These are phyloP conservation scores for Fusarium virguliforme DNA, from an alignment of 2,329 filamentous ascomycete species.

Conservation along the genomic window DNA sequence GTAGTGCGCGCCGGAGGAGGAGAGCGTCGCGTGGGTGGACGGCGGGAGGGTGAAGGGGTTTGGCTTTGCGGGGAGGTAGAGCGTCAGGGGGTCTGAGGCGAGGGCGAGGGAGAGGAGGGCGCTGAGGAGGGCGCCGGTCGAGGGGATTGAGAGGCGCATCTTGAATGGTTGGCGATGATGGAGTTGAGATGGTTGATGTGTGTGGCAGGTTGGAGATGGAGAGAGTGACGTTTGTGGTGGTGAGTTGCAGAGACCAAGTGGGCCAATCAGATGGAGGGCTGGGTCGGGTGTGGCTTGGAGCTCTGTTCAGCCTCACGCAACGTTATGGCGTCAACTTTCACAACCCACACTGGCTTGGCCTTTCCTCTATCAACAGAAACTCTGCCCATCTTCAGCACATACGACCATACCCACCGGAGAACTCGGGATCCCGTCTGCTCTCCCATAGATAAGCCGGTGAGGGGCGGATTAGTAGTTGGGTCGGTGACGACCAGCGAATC, in stretches of 20 bases:
- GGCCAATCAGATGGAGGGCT: conserved; percentile 41
- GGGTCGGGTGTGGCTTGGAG: conserved; percentile 39
- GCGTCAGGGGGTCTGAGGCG: conserved; percentile 56
- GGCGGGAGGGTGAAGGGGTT: conserved; percentile 73
- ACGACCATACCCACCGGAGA: no score
- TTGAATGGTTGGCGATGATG: conserved; percentile 16
- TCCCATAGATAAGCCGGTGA: no score
- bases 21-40: conserved; percentile 76
- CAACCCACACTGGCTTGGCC: no score
- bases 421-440: no score
- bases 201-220: conserved; percentile 32
- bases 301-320: conserved; percentile 38
- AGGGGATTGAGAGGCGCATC: conserved; percentile 57
- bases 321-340: conserved; percentile 2
- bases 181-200: conserved; percentile 20
- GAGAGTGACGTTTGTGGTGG: conserved; percentile 44
- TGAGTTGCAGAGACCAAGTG: conserved; percentile 44
- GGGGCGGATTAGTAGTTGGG: no score
- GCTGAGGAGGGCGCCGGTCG: conserved; percentile 55
- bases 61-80: conserved; percentile 65
- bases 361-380: no score
- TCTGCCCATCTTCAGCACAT: no score
- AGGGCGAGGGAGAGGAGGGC: conserved; percentile 57
- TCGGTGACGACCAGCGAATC: no score
- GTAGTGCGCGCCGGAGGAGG: conserved; percentile 58